Conservation (phyloP, 805 yeast species). For the Candida dajiaensis region DNA sequence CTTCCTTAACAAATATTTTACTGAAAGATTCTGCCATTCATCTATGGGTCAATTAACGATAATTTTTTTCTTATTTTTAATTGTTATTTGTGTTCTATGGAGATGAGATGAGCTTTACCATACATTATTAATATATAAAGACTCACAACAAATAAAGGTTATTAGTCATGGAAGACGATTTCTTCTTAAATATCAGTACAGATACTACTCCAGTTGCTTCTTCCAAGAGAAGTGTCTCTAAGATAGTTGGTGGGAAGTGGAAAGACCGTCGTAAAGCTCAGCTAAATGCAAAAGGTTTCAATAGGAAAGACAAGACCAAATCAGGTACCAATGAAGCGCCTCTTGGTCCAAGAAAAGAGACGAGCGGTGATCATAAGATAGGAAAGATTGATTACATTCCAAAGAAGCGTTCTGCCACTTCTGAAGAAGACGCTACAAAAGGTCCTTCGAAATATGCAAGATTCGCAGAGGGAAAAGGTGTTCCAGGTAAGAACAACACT, state of each 20-base stretch:
- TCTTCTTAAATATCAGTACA: conserved; percentile 68
- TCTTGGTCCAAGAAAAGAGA: conserved; percentile 1
- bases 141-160: no score
- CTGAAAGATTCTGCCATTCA: background rate
- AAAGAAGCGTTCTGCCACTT: conserved; percentile 12
- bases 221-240: conserved; percentile 23
- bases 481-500: conserved; percentile 49
- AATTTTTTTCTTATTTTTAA: background rate
- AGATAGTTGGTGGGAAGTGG: conserved; percentile 74
- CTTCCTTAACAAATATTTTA: no score
- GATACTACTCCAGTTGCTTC: conserved; percentile 25
- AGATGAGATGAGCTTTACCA: conserved; percentile 8
- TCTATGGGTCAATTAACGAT: background rate
- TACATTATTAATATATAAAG: no score
- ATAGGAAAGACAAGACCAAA: background rate
- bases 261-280: conserved; percentile 58
- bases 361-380: background rate
- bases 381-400: conserved; percentile 4
- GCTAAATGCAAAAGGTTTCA: conserved; percentile 18
- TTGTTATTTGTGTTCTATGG: background rate
- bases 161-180: conserved; percentile 50
- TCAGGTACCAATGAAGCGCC: conserved; percentile 9
- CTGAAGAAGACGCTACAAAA: conserved; percentile 9
- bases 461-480: conserved; percentile 44
- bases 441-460: conserved; percentile 32